Percentiles rank a stretch among this genome's conserved stretches.
Evolutionary conservation across 345 rosid genomes (phyloP).

Genomic region (Populus tremula): DNA sequence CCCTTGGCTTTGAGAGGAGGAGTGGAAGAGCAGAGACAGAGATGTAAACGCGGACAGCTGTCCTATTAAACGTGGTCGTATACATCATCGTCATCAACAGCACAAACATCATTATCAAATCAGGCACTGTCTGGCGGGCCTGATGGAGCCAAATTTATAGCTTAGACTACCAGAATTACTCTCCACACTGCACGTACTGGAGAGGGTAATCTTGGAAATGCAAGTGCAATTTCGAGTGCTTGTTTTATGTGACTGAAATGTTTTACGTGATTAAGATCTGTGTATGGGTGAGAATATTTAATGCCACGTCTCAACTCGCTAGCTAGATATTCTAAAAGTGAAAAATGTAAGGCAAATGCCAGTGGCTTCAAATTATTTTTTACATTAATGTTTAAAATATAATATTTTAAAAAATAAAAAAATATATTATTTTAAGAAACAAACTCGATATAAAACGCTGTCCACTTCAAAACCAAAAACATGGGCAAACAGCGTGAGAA

Average conservation of each 20-base stretch:
- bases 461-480: neutral
- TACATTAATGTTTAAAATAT: too few species aligned
- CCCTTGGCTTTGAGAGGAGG: neutral
- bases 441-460: too few species aligned
- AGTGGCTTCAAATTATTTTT: neutral
- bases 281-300: neutral
- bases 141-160: neutral
- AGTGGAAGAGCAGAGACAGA: neutral
- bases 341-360: neutral
- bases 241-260: neutral
- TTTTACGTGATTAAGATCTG: neutral
- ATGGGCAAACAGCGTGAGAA: neutral
- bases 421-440: too few species aligned
- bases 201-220: slow-evolving; percentile 19
- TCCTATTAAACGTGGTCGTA: slow-evolving; percentile 25
- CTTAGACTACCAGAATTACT: slow-evolving; percentile 25
- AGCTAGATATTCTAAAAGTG: neutral
- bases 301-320: neutral
- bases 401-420: too few species aligned
- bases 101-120: slow-evolving; percentile 1
- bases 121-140: slow-evolving; percentile 11
- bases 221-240: neutral
- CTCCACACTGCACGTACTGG: neutral
- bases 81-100: slow-evolving; percentile 12
- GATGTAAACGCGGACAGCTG: slow-evolving; percentile 29